Conservation (phyloP, 208 protist species). For the Porcisia deanei region DNA sequence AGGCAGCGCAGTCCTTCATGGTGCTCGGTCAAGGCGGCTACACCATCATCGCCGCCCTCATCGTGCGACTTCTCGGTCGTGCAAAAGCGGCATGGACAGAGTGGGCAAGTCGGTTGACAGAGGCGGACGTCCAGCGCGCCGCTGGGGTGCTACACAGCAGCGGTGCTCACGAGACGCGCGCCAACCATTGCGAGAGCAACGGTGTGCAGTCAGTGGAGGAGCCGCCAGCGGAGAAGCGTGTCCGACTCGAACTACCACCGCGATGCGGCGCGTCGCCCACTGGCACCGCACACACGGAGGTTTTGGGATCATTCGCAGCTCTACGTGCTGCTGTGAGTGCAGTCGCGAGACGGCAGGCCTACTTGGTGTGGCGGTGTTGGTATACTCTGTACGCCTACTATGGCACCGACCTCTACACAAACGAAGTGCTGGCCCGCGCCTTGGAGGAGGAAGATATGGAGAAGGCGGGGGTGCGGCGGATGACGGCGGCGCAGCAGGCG, state of each 20-base stretch:
- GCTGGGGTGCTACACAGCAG: neutral
- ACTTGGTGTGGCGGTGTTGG: constrained; percentile 32
- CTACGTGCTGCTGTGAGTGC: neutral
- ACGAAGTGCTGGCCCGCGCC: constrained; percentile 8
- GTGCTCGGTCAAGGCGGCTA: constrained; percentile 20
- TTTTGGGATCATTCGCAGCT: constrained; percentile 1
- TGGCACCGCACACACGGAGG: neutral
- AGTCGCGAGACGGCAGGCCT: constrained; percentile 12
- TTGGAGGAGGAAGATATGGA: constrained; percentile 15
- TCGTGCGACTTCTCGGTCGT: constrained; percentile 13
- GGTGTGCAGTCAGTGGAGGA: neutral
- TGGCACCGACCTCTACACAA: constrained; percentile 23
- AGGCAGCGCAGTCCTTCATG: constrained; percentile 24
- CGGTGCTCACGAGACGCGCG: neutral
- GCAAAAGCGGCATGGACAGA: constrained; percentile 25
- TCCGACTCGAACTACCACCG: neutral
- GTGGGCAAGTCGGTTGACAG: constrained; percentile 12
- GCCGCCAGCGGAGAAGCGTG: constrained; percentile 11
- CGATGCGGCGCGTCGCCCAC: neutral
- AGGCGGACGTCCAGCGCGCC: constrained; percentile 5
- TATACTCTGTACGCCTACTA: constrained; percentile 24
- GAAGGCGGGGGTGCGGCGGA: constrained; percentile 13
- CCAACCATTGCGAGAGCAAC: neutral
- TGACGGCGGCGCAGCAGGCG: constrained; percentile 21
- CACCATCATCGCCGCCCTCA: constrained; percentile 10